A percentile compares a stretch with the other conserved stretches of the same genome.
These are phyloP conservation scores for Chaetoceros tenuissimus DNA, from an alignment of 108 stramenopile species.

Conservation along the genomic window DNA sequence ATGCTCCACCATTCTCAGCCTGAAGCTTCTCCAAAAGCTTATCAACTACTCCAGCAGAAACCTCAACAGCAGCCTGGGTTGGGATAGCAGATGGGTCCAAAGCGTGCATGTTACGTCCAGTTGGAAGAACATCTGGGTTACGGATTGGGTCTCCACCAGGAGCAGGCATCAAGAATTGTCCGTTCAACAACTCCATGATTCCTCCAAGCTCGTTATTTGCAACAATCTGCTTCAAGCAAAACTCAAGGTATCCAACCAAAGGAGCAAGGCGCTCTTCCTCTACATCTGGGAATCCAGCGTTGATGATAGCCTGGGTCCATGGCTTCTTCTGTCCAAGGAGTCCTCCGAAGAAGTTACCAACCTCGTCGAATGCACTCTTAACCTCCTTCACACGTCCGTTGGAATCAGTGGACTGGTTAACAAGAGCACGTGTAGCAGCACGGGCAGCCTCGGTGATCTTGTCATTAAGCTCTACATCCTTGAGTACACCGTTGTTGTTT, in stretches of 20 bases:
- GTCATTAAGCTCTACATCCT: constrained; percentile 80
- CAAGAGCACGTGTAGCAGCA: constrained; percentile 85
- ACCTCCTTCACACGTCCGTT: constrained; percentile 94
- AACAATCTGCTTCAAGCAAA: constrained; percentile 95
- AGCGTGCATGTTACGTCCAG: constrained; percentile 94
- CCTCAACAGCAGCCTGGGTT: constrained; percentile 89
- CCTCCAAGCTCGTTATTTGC: constrained; percentile 95
- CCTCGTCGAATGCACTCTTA: constrained; percentile 76
- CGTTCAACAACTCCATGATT: constrained; percentile 89
- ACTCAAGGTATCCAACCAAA: constrained; percentile 88
- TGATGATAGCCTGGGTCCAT: constrained; percentile 81
- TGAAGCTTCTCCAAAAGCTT: constrained; percentile 87
- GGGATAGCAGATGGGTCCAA: constrained; percentile 96
- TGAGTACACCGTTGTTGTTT: constrained; percentile 83
- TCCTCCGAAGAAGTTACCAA: constrained; percentile 54
- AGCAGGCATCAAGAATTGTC: constrained; percentile 90
- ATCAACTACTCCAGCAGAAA: constrained; percentile 73
- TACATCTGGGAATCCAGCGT: constrained; percentile 82
- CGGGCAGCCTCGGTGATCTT: constrained; percentile 79
- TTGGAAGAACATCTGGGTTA: constrained; percentile 93
- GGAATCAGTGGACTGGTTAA: constrained; percentile 81
- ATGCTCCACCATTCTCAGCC: constrained; percentile 76
- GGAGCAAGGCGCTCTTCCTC: constrained; percentile 71
- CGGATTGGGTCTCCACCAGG: constrained; percentile 97
- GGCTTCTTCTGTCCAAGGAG: constrained; percentile 76